Conservation (phyloP, 2,329 filamentous ascomycete genomes). For the Xylaria sp. region DNA sequence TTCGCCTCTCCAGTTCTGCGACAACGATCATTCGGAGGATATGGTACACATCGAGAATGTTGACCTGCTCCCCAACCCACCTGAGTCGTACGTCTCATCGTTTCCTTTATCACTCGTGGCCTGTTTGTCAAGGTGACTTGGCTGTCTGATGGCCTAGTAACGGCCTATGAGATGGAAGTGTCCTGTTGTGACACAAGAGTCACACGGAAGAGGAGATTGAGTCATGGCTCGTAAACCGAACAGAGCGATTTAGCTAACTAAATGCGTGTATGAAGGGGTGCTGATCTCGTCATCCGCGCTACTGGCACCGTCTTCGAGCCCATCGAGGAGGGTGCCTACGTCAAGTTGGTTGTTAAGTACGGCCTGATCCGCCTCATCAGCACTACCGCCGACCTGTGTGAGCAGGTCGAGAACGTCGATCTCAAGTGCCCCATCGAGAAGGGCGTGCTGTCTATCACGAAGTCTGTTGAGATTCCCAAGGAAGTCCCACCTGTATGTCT, state of each 20-base stretch:
- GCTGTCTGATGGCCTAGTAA: background rate
- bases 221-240: background rate
- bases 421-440: conserved; percentile 88
- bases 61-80: conserved; percentile 87
- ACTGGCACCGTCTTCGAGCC: conserved; percentile 77
- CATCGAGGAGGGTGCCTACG: conserved; percentile 82
- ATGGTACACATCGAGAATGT: conserved; percentile 82
- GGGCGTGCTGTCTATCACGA: conserved; percentile 77
- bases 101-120: conserved; percentile 1
- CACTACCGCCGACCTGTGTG: conserved; percentile 85
- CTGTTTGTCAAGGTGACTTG: too few relatives aligned
- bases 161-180: background rate
- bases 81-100: conserved; percentile 74
- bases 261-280: conserved; percentile 68
- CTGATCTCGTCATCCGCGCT: conserved; percentile 81
- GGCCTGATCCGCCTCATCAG: conserved; percentile 90
- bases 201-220: background rate
- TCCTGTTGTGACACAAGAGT: background rate
- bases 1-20: conserved; percentile 85
- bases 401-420: conserved; percentile 88
- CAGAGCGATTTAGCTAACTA: conserved; percentile 39
- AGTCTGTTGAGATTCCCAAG: conserved; percentile 84
- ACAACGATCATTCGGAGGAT: conserved; percentile 72
- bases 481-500: conserved; percentile 86
- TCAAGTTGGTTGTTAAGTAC: conserved; percentile 89